Evolutionary conservation across 805 yeast genomes (phyloP).

Genomic region (Lipomyces sp.): DNA sequence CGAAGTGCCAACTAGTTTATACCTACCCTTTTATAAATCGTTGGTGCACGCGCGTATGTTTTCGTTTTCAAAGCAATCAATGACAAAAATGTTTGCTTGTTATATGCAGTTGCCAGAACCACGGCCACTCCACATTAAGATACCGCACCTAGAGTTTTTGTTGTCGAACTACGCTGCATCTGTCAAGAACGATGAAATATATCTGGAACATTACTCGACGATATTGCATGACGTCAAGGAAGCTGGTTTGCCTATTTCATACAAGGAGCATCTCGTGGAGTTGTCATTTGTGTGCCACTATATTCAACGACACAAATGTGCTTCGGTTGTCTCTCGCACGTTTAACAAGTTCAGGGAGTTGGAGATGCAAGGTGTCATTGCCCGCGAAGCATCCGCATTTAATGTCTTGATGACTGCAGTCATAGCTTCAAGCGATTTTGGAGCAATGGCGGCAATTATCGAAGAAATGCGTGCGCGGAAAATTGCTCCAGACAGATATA

Average conservation of each 20-base stretch:
- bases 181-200: constrained; percentile 18
- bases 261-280: constrained; percentile 42
- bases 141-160: constrained; percentile 45
- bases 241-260: constrained; percentile 44
- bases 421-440: constrained; percentile 24
- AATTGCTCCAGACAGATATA: constrained; percentile 44
- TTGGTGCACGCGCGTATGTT: constrained; percentile 28
- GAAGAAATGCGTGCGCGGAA: constrained; percentile 35
- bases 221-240: constrained; percentile 41
- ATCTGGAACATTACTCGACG: constrained; percentile 25
- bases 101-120: constrained; percentile 46
- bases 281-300: constrained; percentile 33
- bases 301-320: constrained; percentile 6
- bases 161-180: constrained; percentile 27
- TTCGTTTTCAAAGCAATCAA: not conserved
- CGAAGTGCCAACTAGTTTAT: constrained; percentile 30
- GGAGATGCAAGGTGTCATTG: constrained; percentile 28
- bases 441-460: constrained; percentile 34
- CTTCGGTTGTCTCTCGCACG: constrained; percentile 29
- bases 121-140: constrained; percentile 43
- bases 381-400: constrained; percentile 38
- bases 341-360: constrained; percentile 17
- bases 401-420: constrained; percentile 45
- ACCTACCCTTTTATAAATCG: constrained; percentile 39
- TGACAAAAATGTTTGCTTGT: constrained; percentile 26